Evolutionary conservation across 1,284 basidiomycete genomes (phyloP).

Genomic region (Cryptococcus deneoformans): DNA sequence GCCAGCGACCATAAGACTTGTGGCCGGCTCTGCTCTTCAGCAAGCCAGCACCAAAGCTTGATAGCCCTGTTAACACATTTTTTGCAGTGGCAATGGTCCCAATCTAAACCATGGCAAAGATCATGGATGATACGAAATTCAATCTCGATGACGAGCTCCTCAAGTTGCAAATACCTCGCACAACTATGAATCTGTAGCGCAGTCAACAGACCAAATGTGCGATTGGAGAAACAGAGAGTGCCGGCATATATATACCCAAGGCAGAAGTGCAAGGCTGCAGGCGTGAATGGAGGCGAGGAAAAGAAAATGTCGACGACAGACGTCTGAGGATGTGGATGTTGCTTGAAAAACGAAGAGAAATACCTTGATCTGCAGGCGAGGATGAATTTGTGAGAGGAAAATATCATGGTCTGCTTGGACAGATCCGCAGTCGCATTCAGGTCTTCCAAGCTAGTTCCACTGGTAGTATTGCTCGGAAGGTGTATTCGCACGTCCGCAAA

Average conservation of each 20-base stretch:
- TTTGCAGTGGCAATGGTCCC: conserved; percentile 75
- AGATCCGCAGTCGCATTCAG: background rate
- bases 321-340: conserved; percentile 39
- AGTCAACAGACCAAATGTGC: conserved; percentile 88
- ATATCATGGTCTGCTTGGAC: conserved; percentile 54
- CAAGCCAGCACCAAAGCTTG: too few species aligned
- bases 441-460: conserved; percentile 24
- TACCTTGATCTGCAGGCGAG: conserved; percentile 85
- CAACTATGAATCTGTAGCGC: conserved; percentile 86
- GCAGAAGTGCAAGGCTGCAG: conserved; percentile 89
- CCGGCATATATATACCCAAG: conserved; percentile 84
- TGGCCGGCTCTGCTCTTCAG: too few species aligned
- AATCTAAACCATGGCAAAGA: conserved; percentile 80
- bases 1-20: too few species aligned
- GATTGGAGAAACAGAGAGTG: conserved; percentile 86
- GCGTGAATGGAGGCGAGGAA: conserved; percentile 91
- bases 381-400: conserved; percentile 89
- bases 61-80: too few species aligned
- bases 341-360: conserved; percentile 58
- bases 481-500: conserved; percentile 85
- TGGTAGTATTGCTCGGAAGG: conserved; percentile 51
- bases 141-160: conserved; percentile 71
- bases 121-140: conserved; percentile 78
- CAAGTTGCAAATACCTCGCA: conserved; percentile 74
- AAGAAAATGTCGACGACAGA: conserved; percentile 59